Percentiles rank a stretch among this genome's conserved stretches.
Conservation (phyloP, 768 basidiomycete species). For the Termitomyces sp. region DNA sequence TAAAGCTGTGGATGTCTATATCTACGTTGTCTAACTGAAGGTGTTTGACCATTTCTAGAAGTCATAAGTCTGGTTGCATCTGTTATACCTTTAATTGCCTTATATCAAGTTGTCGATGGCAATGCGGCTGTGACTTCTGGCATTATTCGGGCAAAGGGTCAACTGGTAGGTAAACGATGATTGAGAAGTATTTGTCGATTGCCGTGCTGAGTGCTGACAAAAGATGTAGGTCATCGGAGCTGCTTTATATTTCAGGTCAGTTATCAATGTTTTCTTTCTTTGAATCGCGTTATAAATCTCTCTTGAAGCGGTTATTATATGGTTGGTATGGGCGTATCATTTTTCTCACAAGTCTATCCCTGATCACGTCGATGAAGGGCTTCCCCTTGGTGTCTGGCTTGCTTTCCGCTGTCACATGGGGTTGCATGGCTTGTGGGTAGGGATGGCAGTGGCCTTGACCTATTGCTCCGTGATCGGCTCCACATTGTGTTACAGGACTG, state of each 20-base stretch:
- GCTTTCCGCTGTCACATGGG: conserved; percentile 55
- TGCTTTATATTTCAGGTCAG: conserved; percentile 67
- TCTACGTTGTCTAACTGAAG: background rate
- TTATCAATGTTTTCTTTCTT: background rate
- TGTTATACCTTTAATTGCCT: conserved; percentile 69
- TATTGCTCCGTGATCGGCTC: conserved; percentile 52
- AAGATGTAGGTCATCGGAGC: conserved; percentile 61
- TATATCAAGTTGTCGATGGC: conserved; percentile 85
- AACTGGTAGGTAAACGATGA: conserved; percentile 41
- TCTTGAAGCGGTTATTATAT: conserved; percentile 64
- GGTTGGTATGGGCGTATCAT: conserved; percentile 35
- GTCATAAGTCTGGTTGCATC: conserved; percentile 57
- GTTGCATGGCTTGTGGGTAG: conserved; percentile 81
- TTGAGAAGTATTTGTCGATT: background rate
- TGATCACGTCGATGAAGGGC: conserved; percentile 36
- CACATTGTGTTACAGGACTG: conserved; percentile 47
- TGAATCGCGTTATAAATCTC: background rate
- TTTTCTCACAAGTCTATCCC: background rate
- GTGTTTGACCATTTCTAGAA: conserved; percentile 24
- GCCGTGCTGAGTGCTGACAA: no score
- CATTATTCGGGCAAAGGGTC: conserved; percentile 81
- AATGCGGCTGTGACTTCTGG: conserved; percentile 63
- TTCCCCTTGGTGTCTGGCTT: conserved; percentile 77
- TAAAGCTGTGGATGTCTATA: conserved; percentile 19
- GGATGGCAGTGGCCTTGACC: conserved; percentile 62